Conservation (phyloP, 257 asterid species). For the Petrea volubilis region DNA sequence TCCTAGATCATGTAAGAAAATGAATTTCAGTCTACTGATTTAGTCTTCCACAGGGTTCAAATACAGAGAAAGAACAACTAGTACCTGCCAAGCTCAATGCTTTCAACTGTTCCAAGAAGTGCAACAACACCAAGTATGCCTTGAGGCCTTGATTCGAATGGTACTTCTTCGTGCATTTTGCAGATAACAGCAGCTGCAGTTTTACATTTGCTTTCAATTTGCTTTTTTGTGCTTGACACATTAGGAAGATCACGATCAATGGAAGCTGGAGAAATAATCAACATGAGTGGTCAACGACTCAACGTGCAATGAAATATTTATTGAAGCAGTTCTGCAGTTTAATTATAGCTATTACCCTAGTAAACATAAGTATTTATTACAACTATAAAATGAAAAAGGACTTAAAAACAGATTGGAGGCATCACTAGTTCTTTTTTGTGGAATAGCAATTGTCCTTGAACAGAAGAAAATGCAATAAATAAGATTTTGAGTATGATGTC, state of each 20-base stretch:
- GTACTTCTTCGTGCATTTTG: conserved; percentile 25
- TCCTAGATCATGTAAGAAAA: conserved; percentile 34
- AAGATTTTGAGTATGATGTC: no score
- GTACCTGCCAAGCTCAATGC: conserved; percentile 69
- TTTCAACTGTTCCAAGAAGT: conserved; percentile 52
- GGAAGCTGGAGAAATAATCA: conserved; percentile 29
- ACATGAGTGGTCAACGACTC: no score
- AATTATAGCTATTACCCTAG: no score
- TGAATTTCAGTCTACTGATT: neutral
- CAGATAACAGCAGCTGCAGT: conserved; percentile 56
- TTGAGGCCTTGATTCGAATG: conserved; percentile 10
- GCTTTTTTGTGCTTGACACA: conserved; percentile 18
- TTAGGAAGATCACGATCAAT: conserved; percentile 26
- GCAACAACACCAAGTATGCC: conserved; percentile 65
- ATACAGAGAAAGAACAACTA: no score
- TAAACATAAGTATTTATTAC: no score
- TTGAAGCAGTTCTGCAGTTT: neutral
- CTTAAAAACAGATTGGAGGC: no score
- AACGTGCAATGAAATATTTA: neutral
- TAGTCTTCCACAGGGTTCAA: neutral
- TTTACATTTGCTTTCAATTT: conserved; percentile 34
- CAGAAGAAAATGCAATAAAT: neutral
- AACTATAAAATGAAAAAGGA: no score
- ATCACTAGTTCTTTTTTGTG: no score
- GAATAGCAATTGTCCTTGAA: neutral